A percentile compares a stretch with the other conserved stretches of the same genome.
Evolutionary conservation across 768 basidiomycete genomes (phyloP).

Genomic region (Pisolithus albus): DNA sequence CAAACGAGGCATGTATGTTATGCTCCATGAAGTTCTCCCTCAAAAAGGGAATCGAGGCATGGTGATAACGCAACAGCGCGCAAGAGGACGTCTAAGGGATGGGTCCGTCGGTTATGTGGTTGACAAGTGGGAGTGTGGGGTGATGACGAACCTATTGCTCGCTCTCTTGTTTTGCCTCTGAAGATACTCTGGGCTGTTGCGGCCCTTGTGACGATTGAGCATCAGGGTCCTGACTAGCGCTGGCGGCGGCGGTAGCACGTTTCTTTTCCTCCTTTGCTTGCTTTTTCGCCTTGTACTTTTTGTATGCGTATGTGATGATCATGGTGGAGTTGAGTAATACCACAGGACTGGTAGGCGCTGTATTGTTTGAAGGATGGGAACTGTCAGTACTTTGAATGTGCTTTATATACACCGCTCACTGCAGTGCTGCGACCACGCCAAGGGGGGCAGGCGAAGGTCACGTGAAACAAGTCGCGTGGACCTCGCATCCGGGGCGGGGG

Average conservation of each 20-base stretch:
- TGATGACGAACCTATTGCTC: neutral
- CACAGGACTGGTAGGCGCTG: too few relatives aligned
- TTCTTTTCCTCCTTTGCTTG: constrained; percentile 11
- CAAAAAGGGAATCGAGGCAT: neutral
- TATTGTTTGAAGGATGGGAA: too few relatives aligned
- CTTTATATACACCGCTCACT: neutral
- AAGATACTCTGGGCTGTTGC: neutral
- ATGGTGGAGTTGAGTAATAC: constrained; percentile 1
- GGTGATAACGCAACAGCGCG: neutral
- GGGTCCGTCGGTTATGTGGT: neutral
- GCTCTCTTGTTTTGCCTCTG: neutral
- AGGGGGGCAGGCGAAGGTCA: too few relatives aligned
- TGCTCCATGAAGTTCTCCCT: too few relatives aligned
- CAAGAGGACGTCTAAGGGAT: neutral
- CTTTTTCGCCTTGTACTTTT: constrained; percentile 23
- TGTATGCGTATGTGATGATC: constrained; percentile 11
- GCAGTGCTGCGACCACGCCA: too few relatives aligned
- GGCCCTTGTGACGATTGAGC: neutral
- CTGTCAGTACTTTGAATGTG: too few relatives aligned
- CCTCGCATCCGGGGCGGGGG: too few relatives aligned
- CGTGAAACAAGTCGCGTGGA: too few relatives aligned
- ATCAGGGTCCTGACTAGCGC: neutral
- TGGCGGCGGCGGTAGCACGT: neutral
- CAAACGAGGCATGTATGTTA: too few relatives aligned
- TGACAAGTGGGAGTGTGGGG: neutral